These are phyloP conservation scores for Penicillium sp. DNA, from an alignment of 2,329 filamentous ascomycete genomes.

Conservation along the genomic window DNA sequence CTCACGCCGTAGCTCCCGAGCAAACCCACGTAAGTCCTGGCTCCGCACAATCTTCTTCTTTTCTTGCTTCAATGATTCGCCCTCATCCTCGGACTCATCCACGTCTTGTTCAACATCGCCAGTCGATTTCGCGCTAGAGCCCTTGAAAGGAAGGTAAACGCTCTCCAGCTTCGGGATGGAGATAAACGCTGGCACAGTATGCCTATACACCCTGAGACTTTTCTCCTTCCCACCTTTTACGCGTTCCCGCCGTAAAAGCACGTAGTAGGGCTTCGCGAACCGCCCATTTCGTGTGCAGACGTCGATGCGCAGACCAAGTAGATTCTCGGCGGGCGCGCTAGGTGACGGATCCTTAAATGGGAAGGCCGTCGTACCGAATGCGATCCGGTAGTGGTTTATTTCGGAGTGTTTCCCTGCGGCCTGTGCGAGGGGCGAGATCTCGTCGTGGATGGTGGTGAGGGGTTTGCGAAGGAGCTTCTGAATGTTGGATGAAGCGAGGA, in stretches of 20 bases:
- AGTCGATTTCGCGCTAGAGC: not conserved
- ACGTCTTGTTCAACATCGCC: not conserved
- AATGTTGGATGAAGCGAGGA: constrained; percentile 42
- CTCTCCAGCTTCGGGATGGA: constrained; percentile 40
- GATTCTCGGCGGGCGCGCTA: constrained; percentile 20
- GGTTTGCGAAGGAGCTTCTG: constrained; percentile 32
- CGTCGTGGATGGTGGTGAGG: constrained; percentile 16
- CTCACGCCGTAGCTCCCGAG: constrained; percentile 42
- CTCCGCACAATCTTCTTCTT: constrained; percentile 12
- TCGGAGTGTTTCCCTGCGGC: constrained; percentile 34
- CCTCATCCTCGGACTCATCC: constrained; percentile 6
- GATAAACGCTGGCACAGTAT: constrained; percentile 49
- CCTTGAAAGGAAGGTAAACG: constrained; percentile 32
- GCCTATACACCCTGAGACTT: constrained; percentile 39
- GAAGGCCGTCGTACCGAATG: constrained; percentile 47
- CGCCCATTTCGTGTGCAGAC: constrained; percentile 40
- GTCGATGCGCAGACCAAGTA: constrained; percentile 47
- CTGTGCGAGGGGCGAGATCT: constrained; percentile 35
- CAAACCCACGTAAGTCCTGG: constrained; percentile 40
- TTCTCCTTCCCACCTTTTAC: constrained; percentile 17
- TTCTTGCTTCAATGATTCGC: constrained; percentile 16
- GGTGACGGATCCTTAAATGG: constrained; percentile 48
- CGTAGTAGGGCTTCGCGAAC: constrained; percentile 46
- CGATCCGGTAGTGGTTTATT: constrained; percentile 46
- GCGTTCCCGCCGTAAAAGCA: constrained; percentile 38